Base-by-base conservation (phyloP, 2,329 filamentous ascomycete genomes). In the Diaporthe eres region DNA sequence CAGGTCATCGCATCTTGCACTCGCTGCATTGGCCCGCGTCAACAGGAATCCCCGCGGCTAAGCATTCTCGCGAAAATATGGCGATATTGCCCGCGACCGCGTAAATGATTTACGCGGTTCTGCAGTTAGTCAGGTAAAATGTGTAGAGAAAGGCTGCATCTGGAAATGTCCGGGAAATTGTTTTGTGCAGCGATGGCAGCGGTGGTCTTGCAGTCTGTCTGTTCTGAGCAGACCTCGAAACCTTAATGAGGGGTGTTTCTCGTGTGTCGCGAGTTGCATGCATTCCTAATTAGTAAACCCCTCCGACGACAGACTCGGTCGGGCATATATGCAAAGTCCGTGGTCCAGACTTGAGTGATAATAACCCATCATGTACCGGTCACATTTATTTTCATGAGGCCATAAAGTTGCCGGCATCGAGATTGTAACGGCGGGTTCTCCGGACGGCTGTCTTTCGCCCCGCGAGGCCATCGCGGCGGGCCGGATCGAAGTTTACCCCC, bases 401-500 rank as follows among this genome's bases (percentile, higher is more conserved):
- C 25, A 31, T 4, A 9, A 7, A 34, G 13, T 9, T 68, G 31
- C 31, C 28, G 44, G 42, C 39, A 68, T 68, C 17, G 37, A 47
- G 63, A 51, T 34, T 51, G 44, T 31, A 25, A 51, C 63, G 44
- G 51, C 63, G 63, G 63, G 63, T 68, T 31, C 44, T 51, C 44
- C 47, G 19, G 63, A 17, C 44, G 63, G 63, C 63, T 47, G 42
- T 4, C 25, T 9, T 22, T 37, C 63, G 28, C 34, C 28, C 31
- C 28, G 28, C 63, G 63, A 68, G 63, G 22, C 2, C 31, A 53
- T 53, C 44, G 63, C 63, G 63, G 63, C 28, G 63, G 63, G 63
- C 63, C 63, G 63, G 63, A 68, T 68, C 63, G 63, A 68, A 68
- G 63, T 68, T 68, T 68, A 68, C 63, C 63, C 63, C 63, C 61